These are phyloP conservation scores for Aaosphaeria pasadenensis DNA, from an alignment of 2,329 filamentous ascomycete genomes.

Conservation along the genomic window DNA sequence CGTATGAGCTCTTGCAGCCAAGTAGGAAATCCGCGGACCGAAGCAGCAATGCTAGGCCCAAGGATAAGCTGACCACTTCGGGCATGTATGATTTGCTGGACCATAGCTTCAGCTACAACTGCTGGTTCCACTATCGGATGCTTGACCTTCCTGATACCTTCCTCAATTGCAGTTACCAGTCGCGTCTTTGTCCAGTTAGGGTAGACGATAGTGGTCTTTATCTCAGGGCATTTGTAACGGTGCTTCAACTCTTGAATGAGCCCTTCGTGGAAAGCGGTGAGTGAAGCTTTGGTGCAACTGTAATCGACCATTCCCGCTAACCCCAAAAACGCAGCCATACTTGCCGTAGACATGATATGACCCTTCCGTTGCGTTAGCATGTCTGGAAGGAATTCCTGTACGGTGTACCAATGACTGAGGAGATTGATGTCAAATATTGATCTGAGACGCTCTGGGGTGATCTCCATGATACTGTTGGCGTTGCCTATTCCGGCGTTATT, in stretches of 20 bases:
- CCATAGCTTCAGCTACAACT: conserved; percentile 41
- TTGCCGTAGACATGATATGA: conserved; percentile 34
- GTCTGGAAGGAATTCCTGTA: conserved; percentile 36
- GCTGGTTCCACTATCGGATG: conserved; percentile 37
- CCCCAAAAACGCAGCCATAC: conserved; percentile 31
- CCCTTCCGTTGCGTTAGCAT: conserved; percentile 31
- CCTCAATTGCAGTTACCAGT: conserved; percentile 32
- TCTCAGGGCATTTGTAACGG: conserved; percentile 41
- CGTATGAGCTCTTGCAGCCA: conserved; percentile 35
- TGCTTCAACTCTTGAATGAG: conserved; percentile 41
- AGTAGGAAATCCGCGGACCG: conserved; percentile 25
- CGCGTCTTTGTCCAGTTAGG: conserved; percentile 41
- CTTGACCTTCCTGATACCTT: conserved; percentile 28
- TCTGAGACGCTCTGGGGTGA: conserved; percentile 19
- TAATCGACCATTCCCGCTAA: conserved; percentile 34
- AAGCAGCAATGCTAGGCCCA: conserved; percentile 21
- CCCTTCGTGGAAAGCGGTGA: conserved; percentile 32
- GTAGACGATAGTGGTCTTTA: conserved; percentile 44
- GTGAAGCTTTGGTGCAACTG: conserved; percentile 31
- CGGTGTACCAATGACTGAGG: conserved; percentile 34
- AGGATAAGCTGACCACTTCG: conserved; percentile 43
- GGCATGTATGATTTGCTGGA: conserved; percentile 42
- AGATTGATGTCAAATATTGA: conserved; percentile 34
- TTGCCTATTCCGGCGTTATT: conserved; percentile 39
- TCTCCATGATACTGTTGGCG: conserved; percentile 29